Conservation (phyloP, 208 protist genomes). For the Crithidia sp. region DNA sequence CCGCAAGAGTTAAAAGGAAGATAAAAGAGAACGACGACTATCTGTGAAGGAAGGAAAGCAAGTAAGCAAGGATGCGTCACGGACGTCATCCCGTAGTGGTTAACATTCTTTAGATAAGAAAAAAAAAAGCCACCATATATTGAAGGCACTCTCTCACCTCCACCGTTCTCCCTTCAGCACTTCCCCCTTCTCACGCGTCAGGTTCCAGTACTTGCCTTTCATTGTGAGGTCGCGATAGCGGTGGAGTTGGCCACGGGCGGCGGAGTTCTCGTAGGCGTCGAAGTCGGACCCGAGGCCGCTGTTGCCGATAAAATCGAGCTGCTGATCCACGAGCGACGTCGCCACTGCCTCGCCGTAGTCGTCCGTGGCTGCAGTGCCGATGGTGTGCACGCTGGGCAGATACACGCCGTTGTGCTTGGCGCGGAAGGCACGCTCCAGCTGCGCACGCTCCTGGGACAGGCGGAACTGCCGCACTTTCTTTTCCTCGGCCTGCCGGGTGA, state of each 20-base stretch:
- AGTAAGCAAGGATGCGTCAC: too few species aligned
- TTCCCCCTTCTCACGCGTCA: constrained; percentile 62
- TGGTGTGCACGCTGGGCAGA: constrained; percentile 11
- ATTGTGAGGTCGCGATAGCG: constrained; percentile 88
- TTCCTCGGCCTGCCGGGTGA: constrained; percentile 56
- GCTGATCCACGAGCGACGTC: constrained; percentile 85
- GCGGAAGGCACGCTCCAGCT: constrained; percentile 69
- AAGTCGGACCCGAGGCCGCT: constrained; percentile 63
- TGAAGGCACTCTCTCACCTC: constrained; percentile 14
- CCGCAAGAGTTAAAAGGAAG: too few species aligned
- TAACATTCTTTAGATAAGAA: not conserved
- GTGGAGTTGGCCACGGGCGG: constrained; percentile 63
- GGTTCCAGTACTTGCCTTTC: constrained; percentile 81
- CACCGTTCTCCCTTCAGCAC: constrained; percentile 51
- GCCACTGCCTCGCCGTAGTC: not conserved
- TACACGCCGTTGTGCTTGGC: constrained; percentile 74
- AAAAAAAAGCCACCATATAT: not conserved
- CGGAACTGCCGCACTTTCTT: constrained; percentile 41
- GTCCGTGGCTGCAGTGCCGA: not conserved
- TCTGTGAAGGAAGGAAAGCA: too few species aligned
- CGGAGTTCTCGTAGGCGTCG: constrained; percentile 77
- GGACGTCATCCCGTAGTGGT: too few species aligned
- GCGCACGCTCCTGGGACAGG: constrained; percentile 33
- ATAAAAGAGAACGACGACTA: too few species aligned
- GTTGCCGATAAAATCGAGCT: constrained; percentile 64